Evolutionary conservation across 495 filamentous ascomycete genomes (phyloP).

Genomic region (Tuber microsphaerosporum): DNA sequence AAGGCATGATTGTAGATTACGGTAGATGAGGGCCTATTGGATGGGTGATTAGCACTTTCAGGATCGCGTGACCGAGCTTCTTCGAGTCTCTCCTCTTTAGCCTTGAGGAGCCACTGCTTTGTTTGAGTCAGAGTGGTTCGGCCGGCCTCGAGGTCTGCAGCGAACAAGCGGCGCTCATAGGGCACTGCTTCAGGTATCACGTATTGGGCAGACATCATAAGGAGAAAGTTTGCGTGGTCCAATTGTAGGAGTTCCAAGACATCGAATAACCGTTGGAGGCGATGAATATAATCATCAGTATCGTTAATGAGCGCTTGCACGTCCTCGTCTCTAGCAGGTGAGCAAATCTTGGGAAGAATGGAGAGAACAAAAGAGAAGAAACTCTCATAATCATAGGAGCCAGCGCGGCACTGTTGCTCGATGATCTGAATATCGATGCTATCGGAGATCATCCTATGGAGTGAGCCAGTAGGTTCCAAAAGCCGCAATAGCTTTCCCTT

Average conservation of each 20-base stretch:
- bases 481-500: constrained; percentile 74
- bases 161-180: constrained; percentile 75
- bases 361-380: constrained; percentile 87
- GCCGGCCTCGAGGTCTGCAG: constrained; percentile 58
- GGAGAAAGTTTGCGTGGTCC: constrained; percentile 90
- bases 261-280: constrained; percentile 71
- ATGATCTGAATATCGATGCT: constrained; percentile 74
- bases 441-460: constrained; percentile 77
- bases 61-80: constrained; percentile 69
- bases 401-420: constrained; percentile 64
- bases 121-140: constrained; percentile 55
- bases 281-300: constrained; percentile 71
- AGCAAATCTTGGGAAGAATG: constrained; percentile 88
- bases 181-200: constrained; percentile 71
- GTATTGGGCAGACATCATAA: constrained; percentile 69
- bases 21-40: constrained; percentile 53
- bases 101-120: constrained; percentile 62
- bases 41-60: constrained; percentile 54
- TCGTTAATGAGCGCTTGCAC: constrained; percentile 72
- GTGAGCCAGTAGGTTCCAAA: constrained; percentile 67
- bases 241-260: constrained; percentile 87
- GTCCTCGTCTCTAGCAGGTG: constrained; percentile 77
- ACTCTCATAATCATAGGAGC: constrained; percentile 83
- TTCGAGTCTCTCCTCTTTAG: constrained; percentile 60
- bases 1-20: constrained; percentile 76